Percentiles rank a stretch among this genome's conserved stretches.
phyloP scores from a whole-genome alignment of 2,329 filamentous ascomycete species.

The Penicillium palitans region DNA sequence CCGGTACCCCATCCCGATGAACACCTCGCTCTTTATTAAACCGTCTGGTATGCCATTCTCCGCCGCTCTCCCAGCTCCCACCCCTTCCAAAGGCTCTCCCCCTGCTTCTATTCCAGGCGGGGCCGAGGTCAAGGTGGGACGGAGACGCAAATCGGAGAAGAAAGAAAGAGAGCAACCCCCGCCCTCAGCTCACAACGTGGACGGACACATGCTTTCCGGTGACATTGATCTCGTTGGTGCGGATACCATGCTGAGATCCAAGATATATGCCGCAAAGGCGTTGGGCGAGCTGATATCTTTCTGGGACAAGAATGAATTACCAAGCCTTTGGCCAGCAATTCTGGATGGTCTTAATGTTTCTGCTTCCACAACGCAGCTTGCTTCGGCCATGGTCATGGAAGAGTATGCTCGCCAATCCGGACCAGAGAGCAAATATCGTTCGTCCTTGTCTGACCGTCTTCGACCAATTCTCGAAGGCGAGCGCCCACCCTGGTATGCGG shows the following conservation, averaged over 20 bases:
- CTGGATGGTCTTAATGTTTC: constrained; percentile 68
- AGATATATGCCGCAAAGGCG: constrained; percentile 81
- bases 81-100: constrained; percentile 45
- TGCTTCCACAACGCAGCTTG: constrained; percentile 82
- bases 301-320: constrained; percentile 60
- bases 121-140: constrained; percentile 66
- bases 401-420: constrained; percentile 70
- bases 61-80: constrained; percentile 38
- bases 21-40: constrained; percentile 82
- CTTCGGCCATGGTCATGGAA: constrained; percentile 79
- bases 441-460: constrained; percentile 57
- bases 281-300: constrained; percentile 80
- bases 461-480: constrained; percentile 78
- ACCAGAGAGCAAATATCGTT: constrained; percentile 34
- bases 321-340: constrained; percentile 64
- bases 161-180: constrained; percentile 70
- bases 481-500: constrained; percentile 78
- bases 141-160: constrained; percentile 83
- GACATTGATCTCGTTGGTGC: constrained; percentile 92
- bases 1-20: constrained; percentile 89
- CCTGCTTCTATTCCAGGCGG: constrained; percentile 48
- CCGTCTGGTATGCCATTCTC: constrained; percentile 86
- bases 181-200: constrained; percentile 83
- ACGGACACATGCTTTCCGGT: constrained; percentile 96
- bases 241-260: constrained; percentile 83